Percentiles rank a stretch among this genome's conserved stretches.
Conservation (phyloP, 306 rosid species). For the Ormosia emarginata region DNA sequence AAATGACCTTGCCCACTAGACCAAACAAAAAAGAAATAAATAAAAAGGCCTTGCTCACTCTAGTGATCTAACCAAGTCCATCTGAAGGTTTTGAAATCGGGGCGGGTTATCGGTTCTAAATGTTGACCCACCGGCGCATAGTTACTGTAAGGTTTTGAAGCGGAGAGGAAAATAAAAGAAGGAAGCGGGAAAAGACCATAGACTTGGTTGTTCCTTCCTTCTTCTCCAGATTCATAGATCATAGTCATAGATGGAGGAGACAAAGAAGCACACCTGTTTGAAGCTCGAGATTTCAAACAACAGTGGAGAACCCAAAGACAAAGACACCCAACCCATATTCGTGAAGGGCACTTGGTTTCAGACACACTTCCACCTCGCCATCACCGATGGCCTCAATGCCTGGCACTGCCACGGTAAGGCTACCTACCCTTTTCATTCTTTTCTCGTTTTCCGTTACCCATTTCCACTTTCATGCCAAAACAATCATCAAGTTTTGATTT, state of each 20-base stretch:
- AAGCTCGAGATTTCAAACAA: constrained; percentile 43
- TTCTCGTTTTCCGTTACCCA: neutral
- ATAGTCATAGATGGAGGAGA: constrained; percentile 27
- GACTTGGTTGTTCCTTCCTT: neutral
- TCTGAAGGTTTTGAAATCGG: neutral
- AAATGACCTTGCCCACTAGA: no score
- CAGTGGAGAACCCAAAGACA: neutral
- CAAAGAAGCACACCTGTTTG: constrained; percentile 57
- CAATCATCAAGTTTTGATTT: neutral
- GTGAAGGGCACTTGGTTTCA: constrained; percentile 68
- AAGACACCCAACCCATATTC: constrained; percentile 42
- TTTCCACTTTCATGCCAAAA: neutral
- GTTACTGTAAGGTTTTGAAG: neutral
- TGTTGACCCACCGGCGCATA: neutral
- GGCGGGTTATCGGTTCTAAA: neutral
- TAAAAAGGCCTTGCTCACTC: no score
- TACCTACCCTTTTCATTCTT: neutral
- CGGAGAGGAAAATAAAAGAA: neutral
- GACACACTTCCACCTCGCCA: constrained; percentile 58
- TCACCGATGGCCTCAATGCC: constrained; percentile 66
- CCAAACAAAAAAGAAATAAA: no score
- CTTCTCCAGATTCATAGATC: neutral
- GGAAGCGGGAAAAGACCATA: constrained; percentile 5
- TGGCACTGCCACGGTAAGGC: constrained; percentile 65
- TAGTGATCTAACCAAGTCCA: neutral